These are phyloP conservation scores for Thymus quinquecostatus DNA, from an alignment of 257 asterid species.

Conservation along the genomic window DNA sequence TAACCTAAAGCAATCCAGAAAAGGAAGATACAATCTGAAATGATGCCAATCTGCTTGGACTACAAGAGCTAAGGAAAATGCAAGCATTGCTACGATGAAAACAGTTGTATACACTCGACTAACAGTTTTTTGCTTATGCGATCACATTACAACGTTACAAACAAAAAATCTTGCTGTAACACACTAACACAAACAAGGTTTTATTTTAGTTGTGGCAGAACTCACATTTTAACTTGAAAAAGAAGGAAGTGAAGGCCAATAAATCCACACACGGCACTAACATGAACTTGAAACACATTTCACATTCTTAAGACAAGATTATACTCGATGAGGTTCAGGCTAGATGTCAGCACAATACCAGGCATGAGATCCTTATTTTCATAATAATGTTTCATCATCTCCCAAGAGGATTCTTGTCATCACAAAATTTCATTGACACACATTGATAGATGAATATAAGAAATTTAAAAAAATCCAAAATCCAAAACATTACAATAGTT, in stretches of 20 bases:
- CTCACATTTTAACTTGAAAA: background rate
- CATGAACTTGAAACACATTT: conserved; percentile 5
- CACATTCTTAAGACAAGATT: background rate
- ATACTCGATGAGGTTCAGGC: background rate
- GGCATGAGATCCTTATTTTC: background rate
- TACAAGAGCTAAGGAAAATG: background rate
- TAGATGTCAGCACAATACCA: background rate
- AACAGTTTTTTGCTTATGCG: background rate
- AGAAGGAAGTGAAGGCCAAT: background rate
- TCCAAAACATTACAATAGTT: background rate
- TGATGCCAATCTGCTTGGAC: background rate
- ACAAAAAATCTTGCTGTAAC: background rate
- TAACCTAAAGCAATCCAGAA: background rate
- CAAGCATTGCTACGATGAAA: background rate
- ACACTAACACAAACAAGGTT: background rate
- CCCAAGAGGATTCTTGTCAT: background rate
- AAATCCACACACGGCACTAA: background rate
- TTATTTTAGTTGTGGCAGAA: background rate
- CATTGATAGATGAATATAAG: too few relatives aligned
- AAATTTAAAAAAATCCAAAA: background rate
- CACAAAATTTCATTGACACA: background rate
- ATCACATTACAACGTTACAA: background rate
- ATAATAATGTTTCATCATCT: background rate
- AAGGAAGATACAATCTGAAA: background rate
- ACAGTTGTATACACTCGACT: background rate